A percentile compares a stretch with the other conserved stretches of the same genome.
These are phyloP conservation scores for Pythium diclinum DNA, from an alignment of 352 stramenopile genomes.

Conservation along the genomic window DNA sequence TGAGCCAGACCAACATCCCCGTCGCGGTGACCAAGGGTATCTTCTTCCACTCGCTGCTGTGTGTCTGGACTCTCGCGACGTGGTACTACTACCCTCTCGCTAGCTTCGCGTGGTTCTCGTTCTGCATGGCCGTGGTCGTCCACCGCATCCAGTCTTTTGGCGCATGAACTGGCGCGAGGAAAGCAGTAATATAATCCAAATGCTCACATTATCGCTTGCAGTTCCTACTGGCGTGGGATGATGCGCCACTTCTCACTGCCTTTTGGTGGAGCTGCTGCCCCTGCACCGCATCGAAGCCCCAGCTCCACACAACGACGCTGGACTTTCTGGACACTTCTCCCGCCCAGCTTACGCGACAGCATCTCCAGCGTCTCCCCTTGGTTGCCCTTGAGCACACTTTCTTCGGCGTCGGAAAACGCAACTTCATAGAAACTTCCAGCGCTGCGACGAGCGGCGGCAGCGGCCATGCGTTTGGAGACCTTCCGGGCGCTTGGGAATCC, in stretches of 20 bases:
- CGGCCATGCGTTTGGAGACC: constrained; percentile 12
- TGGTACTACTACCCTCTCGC: constrained; percentile 34
- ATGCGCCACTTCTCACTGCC: constrained; percentile 49
- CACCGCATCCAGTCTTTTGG: constrained; percentile 52
- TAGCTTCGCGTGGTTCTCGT: constrained; percentile 39
- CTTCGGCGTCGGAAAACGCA: constrained; percentile 46
- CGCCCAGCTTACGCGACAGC: constrained; percentile 34
- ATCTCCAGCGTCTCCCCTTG: constrained; percentile 40
- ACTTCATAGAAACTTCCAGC: constrained; percentile 27
- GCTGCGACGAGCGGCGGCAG: background rate
- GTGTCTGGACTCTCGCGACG: constrained; percentile 29
- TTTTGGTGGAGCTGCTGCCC: constrained; percentile 28
- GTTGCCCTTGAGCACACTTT: constrained; percentile 42
- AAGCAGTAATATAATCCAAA: constrained; percentile 6
- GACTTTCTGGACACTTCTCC: constrained; percentile 39
- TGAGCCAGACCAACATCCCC: constrained; percentile 31
- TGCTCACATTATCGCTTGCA: background rate
- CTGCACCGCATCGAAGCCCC: constrained; percentile 43
- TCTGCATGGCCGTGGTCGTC: constrained; percentile 43
- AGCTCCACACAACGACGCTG: constrained; percentile 53
- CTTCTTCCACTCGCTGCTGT: constrained; percentile 43
- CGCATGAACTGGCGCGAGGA: constrained; percentile 21
- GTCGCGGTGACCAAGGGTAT: constrained; percentile 24
- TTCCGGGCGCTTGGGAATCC: background rate
- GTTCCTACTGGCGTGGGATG: background rate